Percentiles rank a stretch among this genome's conserved stretches.
Evolutionary conservation across 345 rosid species (phyloP).

Genomic region (Draba incana): DNA sequence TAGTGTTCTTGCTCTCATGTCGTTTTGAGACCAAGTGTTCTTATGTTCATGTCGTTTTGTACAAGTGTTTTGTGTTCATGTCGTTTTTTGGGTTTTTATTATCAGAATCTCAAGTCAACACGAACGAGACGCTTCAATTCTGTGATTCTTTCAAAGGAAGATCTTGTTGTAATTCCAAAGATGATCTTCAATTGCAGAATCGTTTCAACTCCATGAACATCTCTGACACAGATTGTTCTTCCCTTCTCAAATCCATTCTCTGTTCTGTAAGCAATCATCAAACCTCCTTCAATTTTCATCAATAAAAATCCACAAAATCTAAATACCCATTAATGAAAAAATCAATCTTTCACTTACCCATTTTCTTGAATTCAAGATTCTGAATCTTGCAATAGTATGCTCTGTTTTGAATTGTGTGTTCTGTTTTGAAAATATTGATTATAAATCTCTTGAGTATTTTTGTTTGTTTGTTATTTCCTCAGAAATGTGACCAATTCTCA

Average conservation of each 20-base stretch:
- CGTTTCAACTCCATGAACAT: slow-evolving; percentile 44
- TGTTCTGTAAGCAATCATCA: slow-evolving; percentile 38
- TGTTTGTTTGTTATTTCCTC: not conserved
- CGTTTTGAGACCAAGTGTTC: not conserved
- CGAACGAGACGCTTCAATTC: slow-evolving; percentile 39
- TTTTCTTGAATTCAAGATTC: not conserved
- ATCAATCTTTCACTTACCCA: slow-evolving; percentile 21
- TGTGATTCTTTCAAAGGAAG: slow-evolving; percentile 34
- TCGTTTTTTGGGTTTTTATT: slow-evolving; percentile 13
- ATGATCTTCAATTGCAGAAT: slow-evolving; percentile 39
- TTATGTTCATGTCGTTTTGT: slow-evolving; percentile 19
- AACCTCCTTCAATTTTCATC: slow-evolving; percentile 4
- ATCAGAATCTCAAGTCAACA: slow-evolving; percentile 37
- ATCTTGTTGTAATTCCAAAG: slow-evolving; percentile 41
- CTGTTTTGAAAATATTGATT: slow-evolving; percentile 1
- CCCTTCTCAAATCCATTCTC: slow-evolving; percentile 41
- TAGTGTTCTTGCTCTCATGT: slow-evolving; percentile 2
- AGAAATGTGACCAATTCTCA: slow-evolving; percentile 94
- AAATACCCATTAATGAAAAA: not conserved
- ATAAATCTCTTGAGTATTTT: not conserved
- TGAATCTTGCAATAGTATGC: not conserved
- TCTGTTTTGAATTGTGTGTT: not conserved
- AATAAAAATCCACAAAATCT: not conserved
- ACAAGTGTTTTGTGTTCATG: not conserved
- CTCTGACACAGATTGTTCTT: slow-evolving; percentile 39